Conservation (phyloP, 305 asterid species). For the Fraxinus latifolia region DNA sequence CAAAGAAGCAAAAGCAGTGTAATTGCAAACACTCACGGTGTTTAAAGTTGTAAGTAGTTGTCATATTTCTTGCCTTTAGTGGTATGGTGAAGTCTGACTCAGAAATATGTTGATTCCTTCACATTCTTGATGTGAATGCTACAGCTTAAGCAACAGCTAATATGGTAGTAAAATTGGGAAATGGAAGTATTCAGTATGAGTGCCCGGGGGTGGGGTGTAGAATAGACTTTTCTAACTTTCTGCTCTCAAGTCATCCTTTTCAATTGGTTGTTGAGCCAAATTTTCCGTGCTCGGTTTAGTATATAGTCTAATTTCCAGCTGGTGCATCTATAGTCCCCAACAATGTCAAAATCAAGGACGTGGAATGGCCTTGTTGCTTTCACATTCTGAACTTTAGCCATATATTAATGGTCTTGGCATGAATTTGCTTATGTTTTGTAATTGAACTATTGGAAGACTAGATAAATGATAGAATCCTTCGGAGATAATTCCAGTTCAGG, state of each 20-base stretch:
- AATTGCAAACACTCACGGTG: constrained; percentile 80
- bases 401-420: neutral
- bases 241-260: neutral
- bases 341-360: neutral
- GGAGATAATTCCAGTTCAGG: neutral
- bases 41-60: constrained; percentile 62
- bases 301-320: neutral
- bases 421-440: neutral
- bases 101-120: neutral
- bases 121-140: neutral
- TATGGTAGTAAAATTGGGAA: constrained; percentile 1
- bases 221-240: neutral
- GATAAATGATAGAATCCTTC: neutral
- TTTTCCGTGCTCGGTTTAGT: neutral
- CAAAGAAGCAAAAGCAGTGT: constrained; percentile 81
- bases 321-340: neutral
- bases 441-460: neutral
- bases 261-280: neutral
- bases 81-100: neutral
- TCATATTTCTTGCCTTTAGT: constrained; percentile 21
- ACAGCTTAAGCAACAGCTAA: neutral
- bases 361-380: neutral
- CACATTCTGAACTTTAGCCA: neutral
- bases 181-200: neutral
- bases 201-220: neutral